phyloP scores from a whole-genome alignment of 306 rosid genomes.

The Ormosia emarginata region DNA sequence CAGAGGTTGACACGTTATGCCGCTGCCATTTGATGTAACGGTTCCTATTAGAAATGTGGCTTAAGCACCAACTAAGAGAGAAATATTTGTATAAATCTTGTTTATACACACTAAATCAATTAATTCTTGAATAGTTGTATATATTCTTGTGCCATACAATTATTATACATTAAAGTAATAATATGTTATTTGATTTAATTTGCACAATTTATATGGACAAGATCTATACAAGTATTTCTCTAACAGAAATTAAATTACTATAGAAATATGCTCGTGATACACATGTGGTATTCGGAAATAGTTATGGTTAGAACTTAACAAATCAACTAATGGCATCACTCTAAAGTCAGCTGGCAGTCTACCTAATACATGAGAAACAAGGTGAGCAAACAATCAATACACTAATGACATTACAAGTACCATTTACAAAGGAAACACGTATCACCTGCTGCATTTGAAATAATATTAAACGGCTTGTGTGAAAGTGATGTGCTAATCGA shows the following conservation, averaged over 20 bases:
- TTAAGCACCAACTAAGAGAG: neutral
- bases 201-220: too few species aligned
- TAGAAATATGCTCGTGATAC: neutral
- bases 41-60: neutral
- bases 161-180: too few species aligned
- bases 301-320: slow-evolving; percentile 24
- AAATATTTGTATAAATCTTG: too few species aligned
- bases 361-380: slow-evolving; percentile 44
- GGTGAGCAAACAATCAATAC: neutral
- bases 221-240: too few species aligned
- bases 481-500: slow-evolving; percentile 10
- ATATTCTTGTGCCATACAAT: too few species aligned
- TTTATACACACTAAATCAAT: too few species aligned
- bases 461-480: neutral
- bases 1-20: slow-evolving; percentile 5
- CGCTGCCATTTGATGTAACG: neutral
- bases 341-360: slow-evolving; percentile 39
- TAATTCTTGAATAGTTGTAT: too few species aligned
- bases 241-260: neutral
- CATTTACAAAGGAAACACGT: slow-evolving; percentile 2
- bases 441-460: slow-evolving; percentile 45
- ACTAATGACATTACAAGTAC: neutral
- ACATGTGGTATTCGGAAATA: neutral
- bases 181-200: too few species aligned
- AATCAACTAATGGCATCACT: neutral